Percentiles rank a stretch among this genome's conserved stretches.
Evolutionary conservation across 1,284 basidiomycete species (phyloP).

Genomic region (Farysia itapuensis): DNA sequence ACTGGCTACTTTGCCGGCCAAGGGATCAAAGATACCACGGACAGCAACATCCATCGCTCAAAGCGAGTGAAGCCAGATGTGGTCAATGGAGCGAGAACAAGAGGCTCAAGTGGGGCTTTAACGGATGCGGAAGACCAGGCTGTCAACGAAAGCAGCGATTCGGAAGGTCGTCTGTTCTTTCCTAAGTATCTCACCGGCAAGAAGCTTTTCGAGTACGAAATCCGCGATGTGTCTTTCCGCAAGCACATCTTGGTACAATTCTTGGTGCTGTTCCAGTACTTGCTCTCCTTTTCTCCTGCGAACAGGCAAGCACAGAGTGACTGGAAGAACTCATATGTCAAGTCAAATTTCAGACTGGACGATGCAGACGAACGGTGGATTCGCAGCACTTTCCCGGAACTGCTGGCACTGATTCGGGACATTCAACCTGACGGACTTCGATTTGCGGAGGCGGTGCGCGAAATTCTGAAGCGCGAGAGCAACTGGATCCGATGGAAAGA

Average conservation of each 20-base stretch:
- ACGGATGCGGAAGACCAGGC: constrained; percentile 1
- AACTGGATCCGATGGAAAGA: constrained; percentile 57
- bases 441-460: constrained; percentile 44
- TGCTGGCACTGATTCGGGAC: constrained; percentile 40
- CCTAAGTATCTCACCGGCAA: constrained; percentile 86
- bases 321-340: constrained; percentile 52
- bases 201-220: constrained; percentile 79
- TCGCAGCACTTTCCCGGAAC: constrained; percentile 49
- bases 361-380: constrained; percentile 52
- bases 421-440: constrained; percentile 42
- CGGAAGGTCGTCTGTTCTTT: constrained; percentile 66
- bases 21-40: neutral
- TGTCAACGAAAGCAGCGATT: constrained; percentile 2
- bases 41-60: neutral
- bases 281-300: constrained; percentile 73
- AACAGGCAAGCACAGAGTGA: constrained; percentile 69
- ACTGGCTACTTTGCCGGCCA: constrained; percentile 25
- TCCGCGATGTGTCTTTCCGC: constrained; percentile 83
- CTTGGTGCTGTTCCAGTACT: constrained; percentile 77
- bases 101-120: too few relatives aligned
- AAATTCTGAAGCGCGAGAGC: constrained; percentile 41
- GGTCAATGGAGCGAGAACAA: constrained; percentile 7
- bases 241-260: constrained; percentile 87
- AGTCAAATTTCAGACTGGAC: constrained; percentile 31
- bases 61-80: constrained; percentile 27